Evolutionary conservation across 768 basidiomycete genomes (phyloP), one percentile per base, ranked within the genome.

Genomic region (Serendipita sp.): DNA sequence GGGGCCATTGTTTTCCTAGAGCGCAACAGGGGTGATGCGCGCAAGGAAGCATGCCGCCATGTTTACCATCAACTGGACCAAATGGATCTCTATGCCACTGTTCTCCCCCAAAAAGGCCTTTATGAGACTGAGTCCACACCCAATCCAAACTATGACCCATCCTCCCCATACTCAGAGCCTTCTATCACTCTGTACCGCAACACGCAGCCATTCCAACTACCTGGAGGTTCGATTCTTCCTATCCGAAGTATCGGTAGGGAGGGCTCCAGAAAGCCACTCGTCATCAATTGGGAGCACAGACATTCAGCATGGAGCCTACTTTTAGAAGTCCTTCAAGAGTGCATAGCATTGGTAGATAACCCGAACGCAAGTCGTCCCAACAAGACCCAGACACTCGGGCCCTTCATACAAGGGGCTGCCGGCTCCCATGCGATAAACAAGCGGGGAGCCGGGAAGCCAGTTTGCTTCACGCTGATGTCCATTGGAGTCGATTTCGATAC

Each of bases 291-390:
- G 93, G 79, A 86, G 67, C 85, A 88, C 68, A 78, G 83, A 51
- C 85, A 92, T 70, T 89, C 87, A 4, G 91, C 89, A 2, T 96
- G 93, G 93, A 86, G 82, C 68, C 72, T 95, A 13, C 74, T 95
- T 3, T 72, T 92, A n/a, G 92, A 92, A 68, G 75, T 94, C 7
- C 76, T 95, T 63, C 82, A 83, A 3, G 86, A 88, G 70, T 90
- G 86, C 70, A 83, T 86, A 64, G 84, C 82, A 65, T 63, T 11
- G 16, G 30, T 64, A 35, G 35, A 53, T 15, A 56, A 16, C 34
- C 37, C 56, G 16, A n/a, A 10, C n/a, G 48, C 8, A 18, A 32
- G 8, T 51, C 48, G 30, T 51, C 8, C 48, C 48, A 32, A n/a
- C 48, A 51, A 51, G 8, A 51, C n/a, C 48, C 48, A 51, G 48